Percentiles rank a stretch among this genome's conserved stretches.
Conservation (phyloP, 2,329 filamentous ascomycete species). For the Aspergillus hiratsukae region DNA sequence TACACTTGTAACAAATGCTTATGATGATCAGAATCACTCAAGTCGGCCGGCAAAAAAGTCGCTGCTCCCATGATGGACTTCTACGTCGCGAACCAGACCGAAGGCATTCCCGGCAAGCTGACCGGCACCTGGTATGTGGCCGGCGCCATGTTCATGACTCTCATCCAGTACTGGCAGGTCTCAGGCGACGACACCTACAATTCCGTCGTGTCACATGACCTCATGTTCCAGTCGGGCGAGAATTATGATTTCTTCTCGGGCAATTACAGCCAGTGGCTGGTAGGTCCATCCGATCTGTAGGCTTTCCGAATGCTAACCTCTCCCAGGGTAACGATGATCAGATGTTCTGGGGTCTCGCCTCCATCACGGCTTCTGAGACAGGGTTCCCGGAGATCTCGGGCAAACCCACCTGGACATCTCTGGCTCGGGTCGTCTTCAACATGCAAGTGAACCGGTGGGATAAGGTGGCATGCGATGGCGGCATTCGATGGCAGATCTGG, state of each 20-base stretch:
- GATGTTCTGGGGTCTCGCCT: not conserved
- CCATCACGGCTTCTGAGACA: not conserved
- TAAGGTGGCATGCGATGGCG: not conserved
- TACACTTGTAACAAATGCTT: not conserved
- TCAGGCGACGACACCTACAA: slow-evolving; percentile 62
- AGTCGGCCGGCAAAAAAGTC: slow-evolving; percentile 31
- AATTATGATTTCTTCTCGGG: slow-evolving; percentile 26
- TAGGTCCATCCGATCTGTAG: no score
- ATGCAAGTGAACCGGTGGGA: not conserved
- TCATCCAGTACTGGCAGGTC: slow-evolving; percentile 65
- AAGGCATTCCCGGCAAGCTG: slow-evolving; percentile 49
- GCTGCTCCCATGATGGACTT: slow-evolving; percentile 47
- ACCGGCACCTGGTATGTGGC: slow-evolving; percentile 73
- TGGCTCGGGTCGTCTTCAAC: not conserved
- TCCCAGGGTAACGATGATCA: not conserved
- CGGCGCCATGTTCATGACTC: slow-evolving; percentile 61
- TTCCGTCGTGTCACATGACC: slow-evolving; percentile 44
- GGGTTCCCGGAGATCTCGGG: not conserved
- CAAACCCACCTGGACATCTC: not conserved
- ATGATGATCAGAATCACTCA: slow-evolving; percentile 30
- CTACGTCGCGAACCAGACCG: slow-evolving; percentile 47
- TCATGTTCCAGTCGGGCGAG: slow-evolving; percentile 24
- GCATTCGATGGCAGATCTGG: slow-evolving; percentile 74
- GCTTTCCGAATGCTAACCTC: not conserved
- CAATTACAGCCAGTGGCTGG: slow-evolving; percentile 24